Conservation (phyloP, 176 grass and related monocot species). For the Elaeis guineensis region DNA sequence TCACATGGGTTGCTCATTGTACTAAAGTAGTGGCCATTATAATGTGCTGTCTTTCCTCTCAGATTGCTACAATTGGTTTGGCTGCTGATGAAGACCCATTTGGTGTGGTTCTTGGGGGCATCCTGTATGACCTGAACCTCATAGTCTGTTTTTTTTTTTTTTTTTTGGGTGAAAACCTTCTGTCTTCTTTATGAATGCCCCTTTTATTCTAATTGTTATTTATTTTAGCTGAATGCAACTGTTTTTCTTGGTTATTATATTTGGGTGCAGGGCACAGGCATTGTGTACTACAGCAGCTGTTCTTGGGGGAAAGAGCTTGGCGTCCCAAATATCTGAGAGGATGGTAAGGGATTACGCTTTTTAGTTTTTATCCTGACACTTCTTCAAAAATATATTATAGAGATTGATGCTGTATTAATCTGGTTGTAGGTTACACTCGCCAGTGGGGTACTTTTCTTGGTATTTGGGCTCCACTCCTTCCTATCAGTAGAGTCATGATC, state of each 20-base stretch:
- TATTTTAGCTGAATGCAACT: too few species aligned
- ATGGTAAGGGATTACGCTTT: constrained; percentile 40
- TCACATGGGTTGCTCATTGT: neutral
- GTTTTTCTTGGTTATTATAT: too few species aligned
- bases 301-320: constrained; percentile 84
- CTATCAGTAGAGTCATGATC: constrained; percentile 7
- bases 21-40: neutral
- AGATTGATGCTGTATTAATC: neutral
- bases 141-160: neutral
- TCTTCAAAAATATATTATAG: too few species aligned
- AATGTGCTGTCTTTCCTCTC: constrained; percentile 8
- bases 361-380: neutral
- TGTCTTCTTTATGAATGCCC: too few species aligned
- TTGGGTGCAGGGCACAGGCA: constrained; percentile 60
- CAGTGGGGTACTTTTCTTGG: constrained; percentile 10
- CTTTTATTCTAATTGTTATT: too few species aligned
- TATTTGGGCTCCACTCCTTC: constrained; percentile 11
- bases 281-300: constrained; percentile 93
- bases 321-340: constrained; percentile 95
- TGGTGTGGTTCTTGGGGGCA: constrained; percentile 85
- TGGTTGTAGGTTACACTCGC: constrained; percentile 12
- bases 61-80: constrained; percentile 98
- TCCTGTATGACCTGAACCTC: constrained; percentile 46
- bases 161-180: neutral
- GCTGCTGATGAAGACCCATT: constrained; percentile 89